These are phyloP conservation scores for Schwanniomyces etchellsii DNA, from an alignment of 1,139 yeast species.

Conservation along the genomic window DNA sequence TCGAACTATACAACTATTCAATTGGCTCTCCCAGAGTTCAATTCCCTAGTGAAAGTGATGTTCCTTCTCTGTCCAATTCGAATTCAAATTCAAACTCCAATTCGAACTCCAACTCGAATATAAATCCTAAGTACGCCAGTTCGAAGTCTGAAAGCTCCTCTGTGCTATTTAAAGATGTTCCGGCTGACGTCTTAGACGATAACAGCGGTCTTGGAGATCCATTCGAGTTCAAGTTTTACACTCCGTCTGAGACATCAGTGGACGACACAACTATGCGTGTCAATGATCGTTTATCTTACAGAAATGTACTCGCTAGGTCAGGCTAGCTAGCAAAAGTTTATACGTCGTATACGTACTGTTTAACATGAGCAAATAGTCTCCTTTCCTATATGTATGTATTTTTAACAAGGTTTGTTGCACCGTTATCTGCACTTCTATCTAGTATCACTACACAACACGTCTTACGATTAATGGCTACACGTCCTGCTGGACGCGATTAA, in stretches of 20 bases:
- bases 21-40: conserved; percentile 13
- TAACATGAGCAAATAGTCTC: too few relatives aligned
- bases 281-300: not conserved
- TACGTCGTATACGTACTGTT: too few relatives aligned
- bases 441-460: too few relatives aligned
- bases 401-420: too few relatives aligned
- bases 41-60: conserved; percentile 7
- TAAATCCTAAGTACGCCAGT: conserved; percentile 6
- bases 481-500: too few relatives aligned
- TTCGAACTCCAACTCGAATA: conserved; percentile 3
- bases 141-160: not conserved
- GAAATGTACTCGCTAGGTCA: too few relatives aligned
- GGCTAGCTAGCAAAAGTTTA: too few relatives aligned
- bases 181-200: conserved; percentile 1
- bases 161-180: conserved; percentile 1
- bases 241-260: not conserved
- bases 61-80: not conserved
- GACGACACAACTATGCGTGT: not conserved
- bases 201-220: conserved; percentile 1
- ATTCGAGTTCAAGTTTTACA: not conserved
- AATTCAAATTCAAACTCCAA: conserved; percentile 1
- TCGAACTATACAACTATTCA: conserved; percentile 8
- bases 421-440: too few relatives aligned
- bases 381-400: too few relatives aligned
- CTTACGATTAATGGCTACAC: too few relatives aligned